These are phyloP conservation scores for Oryza rufipogon DNA, from an alignment of 176 grass and related monocot species.

Conservation along the genomic window DNA sequence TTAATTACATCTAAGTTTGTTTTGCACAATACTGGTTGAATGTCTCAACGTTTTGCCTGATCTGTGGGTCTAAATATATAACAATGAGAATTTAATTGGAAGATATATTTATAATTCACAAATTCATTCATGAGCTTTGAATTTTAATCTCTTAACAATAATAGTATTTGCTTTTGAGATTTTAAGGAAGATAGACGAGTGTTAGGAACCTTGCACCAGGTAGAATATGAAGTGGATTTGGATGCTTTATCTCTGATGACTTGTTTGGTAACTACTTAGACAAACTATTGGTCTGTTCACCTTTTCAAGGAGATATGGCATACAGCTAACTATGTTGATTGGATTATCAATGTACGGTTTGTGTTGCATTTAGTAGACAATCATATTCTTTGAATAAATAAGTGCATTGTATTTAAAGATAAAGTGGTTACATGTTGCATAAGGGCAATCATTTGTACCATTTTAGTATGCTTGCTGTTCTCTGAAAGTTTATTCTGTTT, in stretches of 20 bases:
- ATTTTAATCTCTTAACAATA: not conserved
- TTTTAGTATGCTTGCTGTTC: slow-evolving; percentile 29
- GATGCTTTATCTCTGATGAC: not conserved
- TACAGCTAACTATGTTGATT: not conserved
- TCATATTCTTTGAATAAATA: not conserved
- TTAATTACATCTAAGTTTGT: not conserved
- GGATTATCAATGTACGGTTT: not conserved
- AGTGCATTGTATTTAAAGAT: not conserved
- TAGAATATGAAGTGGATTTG: slow-evolving; percentile 23
- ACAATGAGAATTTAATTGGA: not conserved
- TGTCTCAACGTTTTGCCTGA: not conserved
- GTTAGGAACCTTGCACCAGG: slow-evolving; percentile 1
- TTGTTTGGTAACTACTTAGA: slow-evolving; percentile 1
- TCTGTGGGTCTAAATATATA: not conserved
- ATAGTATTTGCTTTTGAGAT: not conserved
- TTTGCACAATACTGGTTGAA: slow-evolving; percentile 2
- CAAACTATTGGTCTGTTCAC: not conserved
- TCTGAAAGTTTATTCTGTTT: slow-evolving; percentile 8
- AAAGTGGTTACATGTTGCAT: slow-evolving; percentile 12
- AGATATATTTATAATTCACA: not conserved
- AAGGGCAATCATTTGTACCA: not conserved
- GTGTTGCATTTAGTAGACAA: not conserved
- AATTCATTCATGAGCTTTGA: not conserved
- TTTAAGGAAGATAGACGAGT: not conserved
- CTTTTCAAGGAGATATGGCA: not conserved